These are phyloP conservation scores for Talaromyces ruber DNA, from an alignment of 495 filamentous ascomycete genomes.

Conservation along the genomic window DNA sequence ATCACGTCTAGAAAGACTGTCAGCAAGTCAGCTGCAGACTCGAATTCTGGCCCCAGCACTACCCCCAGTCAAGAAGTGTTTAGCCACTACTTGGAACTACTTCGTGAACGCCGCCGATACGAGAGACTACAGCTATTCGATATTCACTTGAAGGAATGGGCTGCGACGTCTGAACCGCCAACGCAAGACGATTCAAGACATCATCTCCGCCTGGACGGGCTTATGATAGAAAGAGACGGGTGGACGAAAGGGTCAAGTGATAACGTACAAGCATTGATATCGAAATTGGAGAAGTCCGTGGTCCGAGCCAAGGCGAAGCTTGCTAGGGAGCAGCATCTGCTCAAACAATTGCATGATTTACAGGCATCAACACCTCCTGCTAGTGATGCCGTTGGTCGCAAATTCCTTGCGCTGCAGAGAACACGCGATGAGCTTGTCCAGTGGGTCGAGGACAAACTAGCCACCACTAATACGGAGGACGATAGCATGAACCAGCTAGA, in stretches of 20 bases:
- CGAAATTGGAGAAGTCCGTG: conserved; percentile 57
- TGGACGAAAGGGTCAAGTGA: conserved; percentile 17
- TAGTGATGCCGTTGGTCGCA: conserved; percentile 23
- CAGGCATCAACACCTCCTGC: conserved; percentile 9
- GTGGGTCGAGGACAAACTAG: conserved; percentile 64
- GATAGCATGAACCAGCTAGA: conserved; percentile 28
- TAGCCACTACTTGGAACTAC: conserved; percentile 44
- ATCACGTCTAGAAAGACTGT: conserved; percentile 5
- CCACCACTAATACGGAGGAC: conserved; percentile 31
- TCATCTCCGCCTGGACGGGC: conserved; percentile 32
- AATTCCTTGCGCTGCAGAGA: conserved; percentile 34
- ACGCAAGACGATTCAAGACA: conserved; percentile 31
- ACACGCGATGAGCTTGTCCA: conserved; percentile 57
- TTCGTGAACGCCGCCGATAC: conserved; percentile 46
- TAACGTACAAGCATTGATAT: conserved; percentile 39
- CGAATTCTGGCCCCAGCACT: neutral
- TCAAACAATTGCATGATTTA: conserved; percentile 45
- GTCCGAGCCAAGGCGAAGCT: conserved; percentile 54
- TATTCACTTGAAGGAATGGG: conserved; percentile 31
- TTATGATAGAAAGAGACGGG: conserved; percentile 7
- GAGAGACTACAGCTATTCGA: conserved; percentile 47
- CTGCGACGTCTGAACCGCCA: conserved; percentile 19
- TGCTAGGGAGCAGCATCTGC: conserved; percentile 51
- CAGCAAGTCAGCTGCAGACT: conserved; percentile 2
- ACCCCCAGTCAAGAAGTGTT: conserved; percentile 17